Evolutionary conservation across 108 stramenopile genomes (phyloP).

Genomic region (Skeletonema grethae): DNA sequence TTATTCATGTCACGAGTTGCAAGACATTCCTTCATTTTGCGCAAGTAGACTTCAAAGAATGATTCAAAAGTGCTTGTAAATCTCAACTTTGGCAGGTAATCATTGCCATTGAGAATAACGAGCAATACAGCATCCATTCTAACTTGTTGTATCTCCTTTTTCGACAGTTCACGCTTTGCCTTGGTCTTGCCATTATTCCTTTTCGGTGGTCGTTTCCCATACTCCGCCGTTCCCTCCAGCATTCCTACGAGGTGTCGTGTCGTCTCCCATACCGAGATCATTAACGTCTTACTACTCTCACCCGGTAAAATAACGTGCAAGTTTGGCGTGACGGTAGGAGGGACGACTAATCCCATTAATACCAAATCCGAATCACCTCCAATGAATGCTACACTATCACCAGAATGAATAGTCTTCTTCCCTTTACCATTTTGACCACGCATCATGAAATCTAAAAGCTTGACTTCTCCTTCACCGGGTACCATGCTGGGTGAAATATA

Average conservation of each 20-base stretch:
- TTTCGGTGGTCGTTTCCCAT: constrained; percentile 1
- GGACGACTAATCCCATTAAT: constrained; percentile 78
- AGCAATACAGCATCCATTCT: constrained; percentile 79
- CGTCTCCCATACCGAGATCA: constrained; percentile 72
- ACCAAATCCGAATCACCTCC: constrained; percentile 92
- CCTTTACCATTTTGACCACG: constrained; percentile 19
- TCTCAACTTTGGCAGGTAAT: constrained; percentile 82
- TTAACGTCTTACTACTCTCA: constrained; percentile 36
- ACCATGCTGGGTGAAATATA: constrained; percentile 77
- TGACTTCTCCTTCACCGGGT: constrained; percentile 92
- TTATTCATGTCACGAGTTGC: constrained; percentile 14
- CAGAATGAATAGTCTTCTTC: constrained; percentile 19
- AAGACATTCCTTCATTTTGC: constrained; percentile 31
- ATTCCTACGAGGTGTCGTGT: constrained; percentile 53
- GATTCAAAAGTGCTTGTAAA: constrained; percentile 52
- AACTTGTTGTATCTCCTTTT: constrained; percentile 29
- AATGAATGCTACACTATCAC: constrained; percentile 71
- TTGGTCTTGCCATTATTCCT: neutral
- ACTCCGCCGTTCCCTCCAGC: constrained; percentile 33
- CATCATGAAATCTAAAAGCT: constrained; percentile 84
- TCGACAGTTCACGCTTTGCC: neutral
- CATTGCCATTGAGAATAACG: constrained; percentile 89
- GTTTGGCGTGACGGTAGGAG: constrained; percentile 76
- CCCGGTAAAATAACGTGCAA: constrained; percentile 74
- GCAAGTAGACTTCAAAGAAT: constrained; percentile 52